Evolutionary conservation across 768 basidiomycete genomes (phyloP), one percentile per base, ranked within the genome.

Genomic region (Lentinula sp.): DNA sequence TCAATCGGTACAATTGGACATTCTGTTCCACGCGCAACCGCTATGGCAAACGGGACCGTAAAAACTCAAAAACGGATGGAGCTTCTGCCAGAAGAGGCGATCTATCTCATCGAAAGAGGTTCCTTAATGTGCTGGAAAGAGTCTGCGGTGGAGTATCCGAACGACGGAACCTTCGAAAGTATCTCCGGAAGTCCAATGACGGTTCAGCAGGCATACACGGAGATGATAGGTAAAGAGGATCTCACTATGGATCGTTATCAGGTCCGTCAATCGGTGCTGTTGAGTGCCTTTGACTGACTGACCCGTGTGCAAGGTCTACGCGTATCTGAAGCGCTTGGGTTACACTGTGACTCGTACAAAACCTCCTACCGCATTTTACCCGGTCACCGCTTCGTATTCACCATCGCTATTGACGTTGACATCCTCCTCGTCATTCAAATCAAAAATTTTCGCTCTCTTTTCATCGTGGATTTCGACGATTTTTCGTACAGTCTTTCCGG

Each of bases 21-120:
- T 67, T 90, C 90, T 20, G 82, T 82, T 36, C 83, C 89, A 13
- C 77, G 87, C 35, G 66, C 72, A 6, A 61, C 71, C 9, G n/a
- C 71, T 1, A 67, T 67, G 13, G 72, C 77, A 32, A 69, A 73
- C 28, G 71, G 71, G n/a, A 62, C 67, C 28, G 65, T 72, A 45
- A 88, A 84, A 67, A 60, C 74, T 1, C 79, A 82, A 13, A 92
- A 87, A 71, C 76, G 86, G 32, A 75, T 93, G 16, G 94, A 98
- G 68, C 79, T 99, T 0, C 79, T 99, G 2, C 97, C 97, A 0
- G 97, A 99, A 74, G 97, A 99, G 75, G 85, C 93, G 0, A 80
- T 99, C 16, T 98, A 98, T 76, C 83, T 98, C 36, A 81, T 96
- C 49, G 97, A 98, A 73, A 78, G 95, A 46, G 96, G 97, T 0